Evolutionary conservation across 2,329 filamentous ascomycete species (phyloP), one percentile per base, ranked within the genome.

Genomic region (Arthrinium phaeospermum): DNA sequence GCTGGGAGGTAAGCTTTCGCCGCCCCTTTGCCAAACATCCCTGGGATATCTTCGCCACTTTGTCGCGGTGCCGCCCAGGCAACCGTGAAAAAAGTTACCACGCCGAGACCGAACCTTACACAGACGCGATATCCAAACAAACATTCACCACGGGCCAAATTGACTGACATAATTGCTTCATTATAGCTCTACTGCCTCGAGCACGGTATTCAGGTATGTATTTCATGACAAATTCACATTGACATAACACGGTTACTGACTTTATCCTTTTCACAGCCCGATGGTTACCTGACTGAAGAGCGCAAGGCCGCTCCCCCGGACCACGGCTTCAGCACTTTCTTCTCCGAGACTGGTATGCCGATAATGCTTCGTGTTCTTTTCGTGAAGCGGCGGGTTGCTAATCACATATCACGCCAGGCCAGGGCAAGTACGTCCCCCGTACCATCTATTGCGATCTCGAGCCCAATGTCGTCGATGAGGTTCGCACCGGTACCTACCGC

Each of bases 371-470:
- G 22, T 68, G 70, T n/a, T 37, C 30, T 41, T 41, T 64, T 64
- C 57, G 1, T 12, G 19, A 61, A n/a, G 57, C 7, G 57, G 57
- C n/a, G 34, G 57, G 19, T 47, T 44, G 27, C 68, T 74, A 47
- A 76, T 70, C 75, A 64, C 16, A 24, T 64, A 24, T n/a, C 57
- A 41, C 57, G 8, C 24, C 30, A 98, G 96, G 96, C 82, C 92
- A 98, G 88, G 96, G 96, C 87, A 98, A 98, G 89, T 98, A 98
- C 83, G 96, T 99, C 78, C 96, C 96, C 80, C 95, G 96, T 82
- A 96, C 96, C 83, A 98, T 99, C 88, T 98, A 98, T 92, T 94
- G 93, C 89, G 96, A 99, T 93, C 94, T 99, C 83, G 96, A 99
- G 90, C 96, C 96, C 88, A 98, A 98, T 83, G 96, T 98, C 82